Percentiles rank a stretch among this genome's conserved stretches.
phyloP scores from a whole-genome alignment of 1,284 basidiomycete species.

The Anthracocystis setariae region DNA sequence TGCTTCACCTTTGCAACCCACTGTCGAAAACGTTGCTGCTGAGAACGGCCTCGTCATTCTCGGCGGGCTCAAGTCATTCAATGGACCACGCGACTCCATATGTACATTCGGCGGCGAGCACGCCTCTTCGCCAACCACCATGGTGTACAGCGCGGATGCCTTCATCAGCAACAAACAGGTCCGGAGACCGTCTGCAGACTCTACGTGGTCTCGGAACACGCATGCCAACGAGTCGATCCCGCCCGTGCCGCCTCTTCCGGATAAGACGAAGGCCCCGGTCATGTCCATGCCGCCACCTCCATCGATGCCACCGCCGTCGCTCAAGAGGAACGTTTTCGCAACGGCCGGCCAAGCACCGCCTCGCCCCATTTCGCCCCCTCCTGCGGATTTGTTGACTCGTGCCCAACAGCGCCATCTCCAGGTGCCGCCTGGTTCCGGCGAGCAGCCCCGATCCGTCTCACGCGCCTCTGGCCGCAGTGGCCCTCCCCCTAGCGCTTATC shows the following conservation, averaged over 20 bases:
- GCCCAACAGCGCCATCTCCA: constrained; percentile 46
- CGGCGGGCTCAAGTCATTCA: constrained; percentile 27
- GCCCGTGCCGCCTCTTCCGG: constrained; percentile 46
- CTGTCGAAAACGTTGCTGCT: constrained; percentile 25
- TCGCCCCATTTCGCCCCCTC: constrained; percentile 57
- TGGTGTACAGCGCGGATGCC: constrained; percentile 49
- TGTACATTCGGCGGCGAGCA: constrained; percentile 51
- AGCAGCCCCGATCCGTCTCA: constrained; percentile 43
- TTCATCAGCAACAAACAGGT: constrained; percentile 24
- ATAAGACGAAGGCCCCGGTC: constrained; percentile 56
- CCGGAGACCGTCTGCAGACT: constrained; percentile 47
- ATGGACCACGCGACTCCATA: constrained; percentile 45
- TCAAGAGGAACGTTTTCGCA: constrained; percentile 15
- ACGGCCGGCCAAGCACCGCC: constrained; percentile 25
- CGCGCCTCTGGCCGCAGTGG: constrained; percentile 45
- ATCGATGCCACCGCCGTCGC: constrained; percentile 55
- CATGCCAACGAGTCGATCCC: constrained; percentile 30
- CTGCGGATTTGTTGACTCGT: constrained; percentile 48
- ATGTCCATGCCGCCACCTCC: constrained; percentile 60
- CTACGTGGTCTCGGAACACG: constrained; percentile 40
- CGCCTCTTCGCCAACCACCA: constrained; percentile 38
- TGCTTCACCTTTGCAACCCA: constrained; percentile 24
- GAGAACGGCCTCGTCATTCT: constrained; percentile 43
- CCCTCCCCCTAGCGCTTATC: constrained; percentile 26
- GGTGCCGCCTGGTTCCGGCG: constrained; percentile 27